Evolutionary conservation across 345 rosid species (phyloP).

Genomic region (Hibiscus tridactylites): DNA sequence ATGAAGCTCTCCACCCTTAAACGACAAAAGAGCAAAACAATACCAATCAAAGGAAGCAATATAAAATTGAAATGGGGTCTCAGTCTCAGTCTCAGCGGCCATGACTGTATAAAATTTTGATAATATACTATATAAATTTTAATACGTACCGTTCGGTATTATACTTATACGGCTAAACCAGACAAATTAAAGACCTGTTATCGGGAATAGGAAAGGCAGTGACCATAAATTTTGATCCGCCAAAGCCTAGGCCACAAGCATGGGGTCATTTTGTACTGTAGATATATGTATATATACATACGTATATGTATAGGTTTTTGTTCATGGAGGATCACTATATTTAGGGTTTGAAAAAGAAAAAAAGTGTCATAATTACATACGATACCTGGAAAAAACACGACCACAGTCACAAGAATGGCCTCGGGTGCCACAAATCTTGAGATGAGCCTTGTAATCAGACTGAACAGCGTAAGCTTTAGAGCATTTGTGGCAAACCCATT

Average conservation of each 20-base stretch:
- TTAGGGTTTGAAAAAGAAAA: slow-evolving; percentile 5
- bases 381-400: slow-evolving; percentile 76
- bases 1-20: slow-evolving; percentile 81
- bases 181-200: slow-evolving; percentile 6
- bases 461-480: slow-evolving; percentile 81
- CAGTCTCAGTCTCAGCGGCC: no score
- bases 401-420: slow-evolving; percentile 92
- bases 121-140: no score
- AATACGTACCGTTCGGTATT: not conserved
- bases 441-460: slow-evolving; percentile 84
- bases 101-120: no score
- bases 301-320: not conserved
- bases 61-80: no score
- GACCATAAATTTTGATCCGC: no score
- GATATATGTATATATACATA: no score
- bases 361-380: not conserved
- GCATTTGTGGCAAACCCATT: slow-evolving; percentile 78
- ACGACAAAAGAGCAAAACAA: not conserved
- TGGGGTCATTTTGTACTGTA: slow-evolving; percentile 20
- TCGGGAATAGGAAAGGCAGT: no score
- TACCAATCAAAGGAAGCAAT: not conserved
- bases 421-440: slow-evolving; percentile 81
- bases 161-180: not conserved
- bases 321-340: no score
- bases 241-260: slow-evolving; percentile 6